Evolutionary conservation across 2,329 filamentous ascomycete species (phyloP).

Genomic region (Ophiostoma sp.): DNA sequence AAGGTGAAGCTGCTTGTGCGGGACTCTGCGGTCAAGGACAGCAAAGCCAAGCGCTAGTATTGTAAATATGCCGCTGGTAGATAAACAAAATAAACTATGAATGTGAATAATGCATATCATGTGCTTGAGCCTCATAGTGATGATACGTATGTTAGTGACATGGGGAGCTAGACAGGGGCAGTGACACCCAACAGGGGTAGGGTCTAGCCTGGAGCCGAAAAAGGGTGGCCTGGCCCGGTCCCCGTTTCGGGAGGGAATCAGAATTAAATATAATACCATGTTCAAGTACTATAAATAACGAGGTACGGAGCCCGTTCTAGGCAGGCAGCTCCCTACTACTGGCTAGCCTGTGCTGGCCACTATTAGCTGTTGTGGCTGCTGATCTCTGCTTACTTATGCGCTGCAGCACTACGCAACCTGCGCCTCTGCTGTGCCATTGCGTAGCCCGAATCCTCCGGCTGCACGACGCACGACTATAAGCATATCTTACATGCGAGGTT

Average conservation of each 20-base stretch:
- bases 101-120: too few species aligned
- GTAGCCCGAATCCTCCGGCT: not conserved
- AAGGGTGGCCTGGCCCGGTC: not conserved
- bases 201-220: not conserved
- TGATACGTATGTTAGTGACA: not conserved
- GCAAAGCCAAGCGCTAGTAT: slow-evolving; percentile 10
- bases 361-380: not conserved
- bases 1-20: slow-evolving; percentile 61
- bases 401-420: not conserved
- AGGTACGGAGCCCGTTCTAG: not conserved
- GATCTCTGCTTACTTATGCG: not conserved
- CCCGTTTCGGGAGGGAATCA: slow-evolving; percentile 7
- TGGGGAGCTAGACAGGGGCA: too few species aligned
- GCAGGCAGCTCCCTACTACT: not conserved
- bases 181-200: not conserved
- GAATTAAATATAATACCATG: not conserved
- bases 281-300: not conserved
- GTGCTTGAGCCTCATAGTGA: not conserved
- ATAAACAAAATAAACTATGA: not conserved
- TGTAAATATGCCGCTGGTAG: not conserved
- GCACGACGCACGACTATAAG: too few species aligned
- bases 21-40: slow-evolving; percentile 34
- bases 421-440: slow-evolving; percentile 4
- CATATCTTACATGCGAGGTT: too few species aligned
- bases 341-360: not conserved